Conservation (phyloP, 352 stramenopile genomes). For the Phytophthora citricola region DNA sequence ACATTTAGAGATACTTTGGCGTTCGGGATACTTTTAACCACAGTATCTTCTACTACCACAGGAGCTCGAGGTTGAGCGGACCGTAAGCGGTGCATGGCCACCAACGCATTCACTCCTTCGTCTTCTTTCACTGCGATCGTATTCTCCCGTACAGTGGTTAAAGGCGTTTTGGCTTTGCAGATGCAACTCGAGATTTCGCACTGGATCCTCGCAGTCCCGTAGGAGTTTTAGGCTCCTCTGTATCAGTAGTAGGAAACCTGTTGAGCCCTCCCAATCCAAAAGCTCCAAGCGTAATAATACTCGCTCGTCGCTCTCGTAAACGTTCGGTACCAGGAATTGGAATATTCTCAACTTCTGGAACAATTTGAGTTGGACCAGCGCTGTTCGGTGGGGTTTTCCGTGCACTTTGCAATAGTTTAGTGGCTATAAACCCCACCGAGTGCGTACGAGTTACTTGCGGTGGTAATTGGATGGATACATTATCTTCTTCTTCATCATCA, state of each 20-base stretch:
- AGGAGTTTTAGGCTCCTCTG: constrained; percentile 8
- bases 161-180: constrained; percentile 7
- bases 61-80: constrained; percentile 22
- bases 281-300: constrained; percentile 35
- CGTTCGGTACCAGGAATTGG: neutral
- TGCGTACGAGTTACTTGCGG: constrained; percentile 1
- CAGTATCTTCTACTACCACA: constrained; percentile 19
- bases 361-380: neutral
- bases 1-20: constrained; percentile 11
- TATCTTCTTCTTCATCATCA: constrained; percentile 34
- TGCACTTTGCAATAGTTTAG: constrained; percentile 27
- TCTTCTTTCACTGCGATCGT: constrained; percentile 4
- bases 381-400: constrained; percentile 21
- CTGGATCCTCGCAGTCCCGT: constrained; percentile 21
- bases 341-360: constrained; percentile 1
- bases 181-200: constrained; percentile 30
- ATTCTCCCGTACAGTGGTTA: constrained; percentile 17
- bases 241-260: neutral
- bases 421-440: constrained; percentile 25
- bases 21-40: neutral
- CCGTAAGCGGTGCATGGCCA: constrained; percentile 21
- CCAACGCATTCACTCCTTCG: constrained; percentile 15
- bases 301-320: constrained; percentile 30
- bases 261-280: constrained; percentile 28
- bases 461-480: constrained; percentile 14